Base-by-base conservation (phyloP, 1,284 basidiomycete genomes). In the Ustilago lituana region DNA sequence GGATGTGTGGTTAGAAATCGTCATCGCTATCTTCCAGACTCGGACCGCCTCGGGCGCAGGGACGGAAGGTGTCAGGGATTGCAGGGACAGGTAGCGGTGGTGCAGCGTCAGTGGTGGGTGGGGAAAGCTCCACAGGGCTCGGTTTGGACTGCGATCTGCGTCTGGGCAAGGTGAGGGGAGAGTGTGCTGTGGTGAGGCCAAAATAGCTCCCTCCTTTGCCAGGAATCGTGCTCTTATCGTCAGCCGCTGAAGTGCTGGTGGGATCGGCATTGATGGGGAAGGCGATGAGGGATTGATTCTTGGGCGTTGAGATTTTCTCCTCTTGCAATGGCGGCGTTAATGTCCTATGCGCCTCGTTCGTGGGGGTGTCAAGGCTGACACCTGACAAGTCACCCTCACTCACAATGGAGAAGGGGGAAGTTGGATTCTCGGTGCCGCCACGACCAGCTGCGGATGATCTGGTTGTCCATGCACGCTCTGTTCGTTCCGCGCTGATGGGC, bases 381-480 rank as follows among this genome's bases (percentile, higher is more conserved):
- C 52, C 38, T 6, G 52, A 56, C 22, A 65, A 17, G 20, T 65
- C 63, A 11, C 26, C 32, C 11, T 55, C 63, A 14, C 44, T 55
- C 15, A 27, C 38, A 7, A 39, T 27, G 3, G 51, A 51, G 23
- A 46, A 23, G 3, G 56, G 51, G 4, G 50, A 50, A 3, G 48
- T 5, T 10, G 37, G 41, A 6, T 39, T 48, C 2, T 38, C 35
- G 10, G 29, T 20, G 7, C n/a, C 22, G 7, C 12, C 27, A 29
- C 7, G 7, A 7, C 27, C 27, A 29, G 27, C 6, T 6, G 27
- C 27, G 27, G 27, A 12, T 5, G 23, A 26, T 14, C 23, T 44
- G 1, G 23, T 35, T 9, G 11, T 22, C 14, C 29, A 23, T 17
- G 12, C 32, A 23, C 14, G 29, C 7, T 32, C 51, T 27, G 32